Base-by-base conservation (phyloP, 768 basidiomycete species). In the Podaxis pistillaris region DNA sequence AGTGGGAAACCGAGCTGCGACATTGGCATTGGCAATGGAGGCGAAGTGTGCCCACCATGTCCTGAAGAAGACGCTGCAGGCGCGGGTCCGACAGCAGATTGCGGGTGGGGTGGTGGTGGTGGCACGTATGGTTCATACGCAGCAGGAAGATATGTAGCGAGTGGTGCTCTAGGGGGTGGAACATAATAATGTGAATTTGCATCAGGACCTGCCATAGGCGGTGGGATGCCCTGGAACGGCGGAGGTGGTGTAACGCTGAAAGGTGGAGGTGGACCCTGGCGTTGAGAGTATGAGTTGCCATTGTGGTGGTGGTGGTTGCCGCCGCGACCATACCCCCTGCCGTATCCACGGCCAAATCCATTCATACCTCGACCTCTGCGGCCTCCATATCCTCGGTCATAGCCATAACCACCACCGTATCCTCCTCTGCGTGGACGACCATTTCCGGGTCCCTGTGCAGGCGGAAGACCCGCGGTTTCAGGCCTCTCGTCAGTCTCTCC, bases 1-100 rank as follows among this genome's bases (percentile, higher is more conserved):
- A 91, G 70, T 1, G 86, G 81, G 76, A 84, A 87, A 4, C 80
- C 67, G 13, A 86, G 56, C 15, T 71, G 70, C 1, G 83, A 75
- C 50, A 79, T 59, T 3, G 87, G 83, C 19, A 78, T 71, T 2
- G 85, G 84, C 17, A 86, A 70, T 38, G 73, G 78, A 47, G 73
- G 76, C 37, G 65, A 61, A 22, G 58, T 13, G 22, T 36, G 57
- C 30, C 52, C 52, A 11, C 41, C 33, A 58, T 46, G 57, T 13
- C 28, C 47, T 8, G 58, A 59, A 51, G 49, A 7, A 37, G 58
- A 51, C 7, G 33, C 46, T 66, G 50, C 30, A 15, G 54, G 49
- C 19, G 66, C 28, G 19, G 44, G 44, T 19, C 19, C 33, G 33
- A 67, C 62, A 46, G 70, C 55, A 51, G 62, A 40, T 37, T 64